Conservation (phyloP, 2,329 filamentous ascomycete genomes). For the Botryosphaeria agaves region DNA sequence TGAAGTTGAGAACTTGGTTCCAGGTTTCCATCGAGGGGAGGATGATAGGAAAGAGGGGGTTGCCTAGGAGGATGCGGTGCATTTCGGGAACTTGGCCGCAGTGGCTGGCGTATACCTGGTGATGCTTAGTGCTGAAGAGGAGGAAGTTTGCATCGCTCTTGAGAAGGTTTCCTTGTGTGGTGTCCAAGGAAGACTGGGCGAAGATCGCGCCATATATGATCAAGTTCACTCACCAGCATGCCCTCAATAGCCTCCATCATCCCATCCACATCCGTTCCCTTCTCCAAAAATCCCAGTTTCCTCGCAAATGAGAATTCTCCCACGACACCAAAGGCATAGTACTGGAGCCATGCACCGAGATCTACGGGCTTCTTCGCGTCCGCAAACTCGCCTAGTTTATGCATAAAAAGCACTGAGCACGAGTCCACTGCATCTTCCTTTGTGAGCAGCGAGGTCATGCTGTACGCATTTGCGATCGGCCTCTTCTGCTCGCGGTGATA, state of each 20-base stretch:
- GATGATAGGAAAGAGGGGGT: slow-evolving; percentile 13
- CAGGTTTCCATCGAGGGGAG: slow-evolving; percentile 17
- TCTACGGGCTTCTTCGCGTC: slow-evolving; percentile 8
- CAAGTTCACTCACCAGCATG: slow-evolving; percentile 7
- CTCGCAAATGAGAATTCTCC: slow-evolving; percentile 23
- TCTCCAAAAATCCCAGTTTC: slow-evolving; percentile 24
- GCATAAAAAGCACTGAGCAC: slow-evolving; percentile 10
- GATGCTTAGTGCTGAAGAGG: not conserved
- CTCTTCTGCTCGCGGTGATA: slow-evolving; percentile 24
- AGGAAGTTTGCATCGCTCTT: too few relatives aligned
- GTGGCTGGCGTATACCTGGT: slow-evolving; percentile 10
- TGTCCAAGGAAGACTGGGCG: not conserved
- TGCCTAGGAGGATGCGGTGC: slow-evolving; percentile 12
- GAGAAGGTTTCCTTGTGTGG: too few relatives aligned
- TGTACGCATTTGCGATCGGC: slow-evolving; percentile 21
- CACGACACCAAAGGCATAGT: slow-evolving; percentile 23
- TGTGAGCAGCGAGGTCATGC: slow-evolving; percentile 22
- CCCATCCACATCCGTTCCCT: slow-evolving; percentile 20
- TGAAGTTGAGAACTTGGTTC: slow-evolving; percentile 16
- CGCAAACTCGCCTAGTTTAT: slow-evolving; percentile 8
- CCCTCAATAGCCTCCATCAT: slow-evolving; percentile 15
- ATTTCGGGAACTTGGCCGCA: slow-evolving; percentile 13
- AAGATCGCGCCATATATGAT: too few relatives aligned
- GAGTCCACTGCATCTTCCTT: slow-evolving; percentile 10
- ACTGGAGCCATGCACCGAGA: slow-evolving; percentile 14